Base-by-base conservation (phyloP, 345 rosid genomes). In the Euphorbia pulcherrima region DNA sequence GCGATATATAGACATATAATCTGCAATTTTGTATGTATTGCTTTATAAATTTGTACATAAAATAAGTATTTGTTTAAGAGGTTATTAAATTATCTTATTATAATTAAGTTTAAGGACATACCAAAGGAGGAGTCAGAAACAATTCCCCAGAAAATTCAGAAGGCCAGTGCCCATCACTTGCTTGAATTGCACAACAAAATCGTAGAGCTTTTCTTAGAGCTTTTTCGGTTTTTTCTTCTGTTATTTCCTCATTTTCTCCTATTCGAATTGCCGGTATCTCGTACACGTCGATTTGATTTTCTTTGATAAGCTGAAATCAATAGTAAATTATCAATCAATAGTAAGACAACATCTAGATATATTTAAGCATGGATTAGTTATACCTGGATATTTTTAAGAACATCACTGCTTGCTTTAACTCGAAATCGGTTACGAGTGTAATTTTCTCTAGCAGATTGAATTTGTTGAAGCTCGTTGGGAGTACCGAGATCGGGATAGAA, bases 1-100 rank as follows among this genome's bases (percentile, higher is more conserved):
- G 86, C 84, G 24, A 86, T 67, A 66, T 84, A 80, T 13, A 90
- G 47, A 60, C 84, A 84, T 67, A 88, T 84, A 0, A 88, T 82
- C 92, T 88, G 65, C 78, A 72, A n/a, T 48, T 37, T 33, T n/a
- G n/a, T n/a, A n/a, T n/a, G n/a, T n/a, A n/a, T n/a, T n/a, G n/a
- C n/a, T n/a, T n/a, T n/a, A n/a, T n/a, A n/a, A n/a, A n/a, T n/a
- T n/a, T n/a, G n/a, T n/a, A n/a, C n/a, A n/a, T n/a, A n/a, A n/a
- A n/a, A n/a, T n/a, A n/a, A n/a, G n/a, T n/a, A n/a, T n/a, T n/a
- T 7, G 37, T 33, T 33, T 2, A 33, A 2, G 7, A 2, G 37
- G 37, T 33, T 33, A 33, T 33, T 33, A 33, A 2, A 33, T 33
- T 7, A 33, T 33, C n/a, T n/a, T n/a, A n/a, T n/a, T n/a, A n/a